Percentiles rank a stretch among this genome's conserved stretches.
Conservation (phyloP, 192 early-diverging fungal genomes). For the Coemansia asiatica region DNA sequence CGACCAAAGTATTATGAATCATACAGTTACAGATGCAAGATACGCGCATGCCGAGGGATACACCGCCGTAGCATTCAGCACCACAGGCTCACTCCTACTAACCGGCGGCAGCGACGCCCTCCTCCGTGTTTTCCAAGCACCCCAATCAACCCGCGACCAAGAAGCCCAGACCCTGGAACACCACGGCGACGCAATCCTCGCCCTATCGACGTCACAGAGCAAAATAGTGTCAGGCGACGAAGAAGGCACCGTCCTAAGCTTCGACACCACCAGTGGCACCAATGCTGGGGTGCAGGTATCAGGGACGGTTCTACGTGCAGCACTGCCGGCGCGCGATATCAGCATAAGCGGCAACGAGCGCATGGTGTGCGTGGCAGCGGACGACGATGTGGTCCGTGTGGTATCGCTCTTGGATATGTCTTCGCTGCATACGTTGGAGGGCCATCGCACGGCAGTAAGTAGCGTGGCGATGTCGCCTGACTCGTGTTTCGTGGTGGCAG, state of each 20-base stretch:
- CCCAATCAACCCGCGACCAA: constrained; percentile 35
- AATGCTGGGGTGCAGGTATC: constrained; percentile 23
- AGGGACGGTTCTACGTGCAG: constrained; percentile 42
- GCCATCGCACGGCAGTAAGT: constrained; percentile 38
- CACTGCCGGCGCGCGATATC: constrained; percentile 49
- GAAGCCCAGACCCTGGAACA: constrained; percentile 51
- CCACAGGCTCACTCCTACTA: constrained; percentile 27
- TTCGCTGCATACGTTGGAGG: constrained; percentile 34
- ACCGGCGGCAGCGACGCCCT: constrained; percentile 52
- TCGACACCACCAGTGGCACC: constrained; percentile 24
- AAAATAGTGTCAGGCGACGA: constrained; percentile 48
- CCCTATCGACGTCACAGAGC: constrained; percentile 29
- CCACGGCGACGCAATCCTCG: constrained; percentile 40
- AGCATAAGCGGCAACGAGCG: constrained; percentile 42
- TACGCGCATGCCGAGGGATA: constrained; percentile 52
- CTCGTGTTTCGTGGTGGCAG: constrained; percentile 45
- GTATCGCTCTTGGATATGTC: constrained; percentile 48
- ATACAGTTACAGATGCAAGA: constrained; percentile 25
- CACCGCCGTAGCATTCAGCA: constrained; percentile 41
- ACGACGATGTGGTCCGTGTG: constrained; percentile 42
- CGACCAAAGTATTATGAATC: constrained; percentile 15
- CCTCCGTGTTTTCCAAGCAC: constrained; percentile 36
- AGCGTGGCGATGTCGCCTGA: constrained; percentile 44
- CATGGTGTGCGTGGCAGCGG: constrained; percentile 48
- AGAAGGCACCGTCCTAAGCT: constrained; percentile 39